Evolutionary conservation across 345 rosid genomes (phyloP), one percentile per base, ranked within the genome.

Genomic region (Syzygium jambos): DNA sequence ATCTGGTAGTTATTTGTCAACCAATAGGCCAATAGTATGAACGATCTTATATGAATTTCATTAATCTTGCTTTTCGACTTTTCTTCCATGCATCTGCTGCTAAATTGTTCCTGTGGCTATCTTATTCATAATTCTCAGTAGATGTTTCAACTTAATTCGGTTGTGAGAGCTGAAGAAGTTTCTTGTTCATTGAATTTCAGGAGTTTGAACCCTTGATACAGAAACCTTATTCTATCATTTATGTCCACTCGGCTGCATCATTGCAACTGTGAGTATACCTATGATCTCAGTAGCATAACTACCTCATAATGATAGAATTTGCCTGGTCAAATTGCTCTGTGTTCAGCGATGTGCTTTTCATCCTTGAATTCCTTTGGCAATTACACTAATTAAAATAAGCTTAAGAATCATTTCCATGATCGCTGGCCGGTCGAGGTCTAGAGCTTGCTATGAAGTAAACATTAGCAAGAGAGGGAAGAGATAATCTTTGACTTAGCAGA

Each of bases 161-260:
- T 84, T 53, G 17, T 84, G 54, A 41, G 46, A 19, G 5, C 87
- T 41, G 30, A 85, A 25, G 34, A n/a, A 54, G 59, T 89, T 10
- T 63, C 49, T 88, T 88, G 80, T 51, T 90, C 38, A 29, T 86
- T 89, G 57, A 85, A 88, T 91, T 89, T 89, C 96, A 98, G 99
- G 99, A 98, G 92, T 96, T 98, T 89, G 99, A 98, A 93, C 98
- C 99, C 68, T 86, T 98, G 90, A 96, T 98, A 87, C 98, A 96
- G 91, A 98, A 95, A 94, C 98, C 99, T 91, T 98, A 94, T 83
- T 87, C 97, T 16, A 94, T 98, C 89, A 98, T 95, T 25, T 98
- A 98, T 91, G 92, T 98, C 89, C 98, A 98, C 89, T 98, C 99
- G 43, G 98, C 98, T 65, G 98, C 99, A 84, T 95, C 99, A 53